Evolutionary conservation across 805 yeast species (phyloP).

Genomic region (Yueomyces sp.): DNA sequence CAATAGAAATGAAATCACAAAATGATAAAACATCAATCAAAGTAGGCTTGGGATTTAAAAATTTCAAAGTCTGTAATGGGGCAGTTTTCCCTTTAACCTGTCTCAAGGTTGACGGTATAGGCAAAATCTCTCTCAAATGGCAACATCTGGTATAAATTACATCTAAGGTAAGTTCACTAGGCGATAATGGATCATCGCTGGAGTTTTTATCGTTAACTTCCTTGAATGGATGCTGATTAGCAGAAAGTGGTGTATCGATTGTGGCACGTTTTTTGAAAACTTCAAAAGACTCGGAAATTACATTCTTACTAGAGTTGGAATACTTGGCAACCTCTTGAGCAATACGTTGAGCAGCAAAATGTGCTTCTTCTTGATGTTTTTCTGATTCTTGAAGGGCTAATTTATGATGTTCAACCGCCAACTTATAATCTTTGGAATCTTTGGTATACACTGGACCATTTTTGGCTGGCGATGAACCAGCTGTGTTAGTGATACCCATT

Average conservation of each 20-base stretch:
- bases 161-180: conserved; percentile 31
- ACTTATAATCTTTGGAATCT: conserved; percentile 32
- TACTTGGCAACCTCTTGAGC: conserved; percentile 50
- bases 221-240: conserved; percentile 43
- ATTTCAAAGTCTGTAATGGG: conserved; percentile 57
- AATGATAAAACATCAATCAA: conserved; percentile 78
- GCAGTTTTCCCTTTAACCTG: conserved; percentile 69
- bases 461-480: neutral
- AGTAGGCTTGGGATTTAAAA: conserved; percentile 82
- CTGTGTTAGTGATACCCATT: conserved; percentile 48
- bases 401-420: conserved; percentile 48
- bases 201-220: conserved; percentile 12
- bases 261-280: conserved; percentile 1
- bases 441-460: conserved; percentile 15
- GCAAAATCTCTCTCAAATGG: conserved; percentile 80
- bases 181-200: conserved; percentile 14
- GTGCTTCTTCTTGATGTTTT: conserved; percentile 67
- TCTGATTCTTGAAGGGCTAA: conserved; percentile 45
- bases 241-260: conserved; percentile 62
- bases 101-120: conserved; percentile 78
- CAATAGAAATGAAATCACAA: conserved; percentile 76
- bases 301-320: conserved; percentile 19
- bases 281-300: conserved; percentile 8
- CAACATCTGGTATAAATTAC: conserved; percentile 84
- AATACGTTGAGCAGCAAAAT: conserved; percentile 52